phyloP scores from a whole-genome alignment of 2,329 filamentous ascomycete genomes.

The Fusarium algeriense region DNA sequence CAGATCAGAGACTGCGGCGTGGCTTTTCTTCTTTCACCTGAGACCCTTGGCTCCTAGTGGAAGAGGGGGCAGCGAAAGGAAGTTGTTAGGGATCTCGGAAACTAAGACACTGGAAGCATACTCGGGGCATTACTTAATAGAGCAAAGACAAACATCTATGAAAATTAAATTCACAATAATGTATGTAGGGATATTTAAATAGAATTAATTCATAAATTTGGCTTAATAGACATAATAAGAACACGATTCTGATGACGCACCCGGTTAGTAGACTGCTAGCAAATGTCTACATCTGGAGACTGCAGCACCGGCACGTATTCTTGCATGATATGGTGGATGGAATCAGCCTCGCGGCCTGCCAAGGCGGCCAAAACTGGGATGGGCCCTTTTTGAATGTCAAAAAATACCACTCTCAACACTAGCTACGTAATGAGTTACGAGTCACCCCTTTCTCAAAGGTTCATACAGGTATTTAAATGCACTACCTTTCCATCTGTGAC shows the following conservation, averaged over 20 bases:
- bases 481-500: rapidly evolving
- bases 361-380: not conserved
- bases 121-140: too few relatives aligned
- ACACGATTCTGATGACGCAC: rapidly evolving
- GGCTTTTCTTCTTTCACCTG: not conserved
- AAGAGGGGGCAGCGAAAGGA: too few relatives aligned
- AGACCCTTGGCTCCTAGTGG: not conserved
- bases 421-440: rapidly evolving
- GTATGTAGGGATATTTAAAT: too few relatives aligned
- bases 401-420: rapidly evolving
- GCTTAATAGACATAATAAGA: too few relatives aligned
- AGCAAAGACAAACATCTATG: too few relatives aligned
- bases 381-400: rapidly evolving
- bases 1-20: rapidly evolving
- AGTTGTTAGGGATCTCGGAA: too few relatives aligned
- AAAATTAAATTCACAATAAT: too few relatives aligned
- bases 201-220: too few relatives aligned
- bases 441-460: rapidly evolving
- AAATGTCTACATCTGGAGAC: rapidly evolving
- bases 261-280: too few relatives aligned
- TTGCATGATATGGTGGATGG: not conserved
- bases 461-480: not conserved
- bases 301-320: rapidly evolving
- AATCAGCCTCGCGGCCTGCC: not conserved
- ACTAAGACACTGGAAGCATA: too few relatives aligned